A percentile compares a stretch with the other conserved stretches of the same genome.
Evolutionary conservation across 2,329 filamentous ascomycete species (phyloP).

Genomic region (Ceratocystis eucalypticola): DNA sequence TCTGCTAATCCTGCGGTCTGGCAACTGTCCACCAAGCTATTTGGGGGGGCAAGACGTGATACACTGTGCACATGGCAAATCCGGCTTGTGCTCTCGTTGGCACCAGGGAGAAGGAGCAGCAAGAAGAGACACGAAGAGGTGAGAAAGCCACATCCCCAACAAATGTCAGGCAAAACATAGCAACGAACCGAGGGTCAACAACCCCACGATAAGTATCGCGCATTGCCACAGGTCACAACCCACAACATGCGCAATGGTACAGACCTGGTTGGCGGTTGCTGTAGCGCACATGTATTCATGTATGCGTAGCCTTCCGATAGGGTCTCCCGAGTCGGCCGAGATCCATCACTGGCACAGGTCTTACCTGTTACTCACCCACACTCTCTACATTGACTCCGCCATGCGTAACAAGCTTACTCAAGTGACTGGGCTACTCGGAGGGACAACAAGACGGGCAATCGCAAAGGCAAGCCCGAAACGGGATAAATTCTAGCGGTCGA

Average conservation of each 20-base stretch:
- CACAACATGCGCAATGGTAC: too few relatives aligned
- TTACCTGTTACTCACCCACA: too few relatives aligned
- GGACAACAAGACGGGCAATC: too few relatives aligned
- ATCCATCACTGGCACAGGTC: not conserved
- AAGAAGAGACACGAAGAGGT: not conserved
- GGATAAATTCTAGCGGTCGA: too few relatives aligned
- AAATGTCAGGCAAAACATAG: not conserved
- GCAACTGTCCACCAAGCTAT: not conserved
- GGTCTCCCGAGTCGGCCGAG: not conserved
- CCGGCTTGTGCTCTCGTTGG: not conserved
- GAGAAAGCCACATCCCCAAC: not conserved
- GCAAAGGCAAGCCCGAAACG: too few relatives aligned
- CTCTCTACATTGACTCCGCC: too few relatives aligned
- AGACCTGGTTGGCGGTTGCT: not conserved
- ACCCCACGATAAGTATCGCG: not conserved
- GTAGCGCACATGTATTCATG: not conserved
- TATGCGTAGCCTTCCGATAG: not conserved
- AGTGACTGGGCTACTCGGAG: too few relatives aligned
- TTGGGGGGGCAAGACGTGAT: not conserved
- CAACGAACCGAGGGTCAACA: too few relatives aligned
- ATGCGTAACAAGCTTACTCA: not conserved
- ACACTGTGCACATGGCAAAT: not conserved
- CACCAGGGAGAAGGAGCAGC: not conserved
- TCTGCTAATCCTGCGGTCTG: not conserved
- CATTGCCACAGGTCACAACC: not conserved